These are phyloP conservation scores for Talaromyces sp. DNA, from an alignment of 2,329 filamentous ascomycete genomes.

Conservation along the genomic window DNA sequence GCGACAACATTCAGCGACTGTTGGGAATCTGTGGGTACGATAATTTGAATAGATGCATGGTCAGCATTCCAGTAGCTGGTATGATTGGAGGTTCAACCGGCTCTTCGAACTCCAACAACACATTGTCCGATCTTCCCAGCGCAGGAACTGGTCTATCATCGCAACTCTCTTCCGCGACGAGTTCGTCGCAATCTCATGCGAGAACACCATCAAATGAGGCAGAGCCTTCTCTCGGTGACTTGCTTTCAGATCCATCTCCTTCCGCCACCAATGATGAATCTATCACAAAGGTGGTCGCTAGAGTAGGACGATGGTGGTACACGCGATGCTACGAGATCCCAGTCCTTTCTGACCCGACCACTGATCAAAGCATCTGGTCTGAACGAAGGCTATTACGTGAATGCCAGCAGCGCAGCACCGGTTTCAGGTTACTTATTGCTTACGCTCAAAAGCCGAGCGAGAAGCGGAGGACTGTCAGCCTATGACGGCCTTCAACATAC, in stretches of 20 bases:
- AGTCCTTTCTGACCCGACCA: constrained; percentile 49
- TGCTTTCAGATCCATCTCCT: constrained; percentile 69
- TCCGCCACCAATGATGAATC: constrained; percentile 70
- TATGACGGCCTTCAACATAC: constrained; percentile 24
- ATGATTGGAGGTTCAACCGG: constrained; percentile 41
- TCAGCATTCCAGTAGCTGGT: constrained; percentile 49
- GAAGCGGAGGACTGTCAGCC: constrained; percentile 44
- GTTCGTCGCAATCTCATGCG: constrained; percentile 16
- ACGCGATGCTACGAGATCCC: constrained; percentile 81
- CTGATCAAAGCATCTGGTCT: constrained; percentile 69
- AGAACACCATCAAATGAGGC: constrained; percentile 38
- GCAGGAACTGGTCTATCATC: constrained; percentile 21
- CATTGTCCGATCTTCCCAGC: constrained; percentile 28
- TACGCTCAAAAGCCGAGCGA: constrained; percentile 75
- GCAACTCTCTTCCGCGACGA: constrained; percentile 23
- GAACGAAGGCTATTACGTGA: constrained; percentile 73
- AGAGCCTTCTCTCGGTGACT: constrained; percentile 59
- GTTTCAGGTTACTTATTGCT: constrained; percentile 85
- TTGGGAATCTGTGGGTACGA: constrained; percentile 47
- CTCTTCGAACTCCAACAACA: constrained; percentile 40
- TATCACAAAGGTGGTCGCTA: constrained; percentile 88
- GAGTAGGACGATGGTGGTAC: constrained; percentile 96
- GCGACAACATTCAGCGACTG: constrained; percentile 47
- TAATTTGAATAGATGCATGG: constrained; percentile 49
- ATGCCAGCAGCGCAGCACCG: constrained; percentile 81